Percentiles rank a stretch among this genome's conserved stretches.
Conservation (phyloP, 2,329 filamentous ascomycete genomes). For the Penicillium decumbens region DNA sequence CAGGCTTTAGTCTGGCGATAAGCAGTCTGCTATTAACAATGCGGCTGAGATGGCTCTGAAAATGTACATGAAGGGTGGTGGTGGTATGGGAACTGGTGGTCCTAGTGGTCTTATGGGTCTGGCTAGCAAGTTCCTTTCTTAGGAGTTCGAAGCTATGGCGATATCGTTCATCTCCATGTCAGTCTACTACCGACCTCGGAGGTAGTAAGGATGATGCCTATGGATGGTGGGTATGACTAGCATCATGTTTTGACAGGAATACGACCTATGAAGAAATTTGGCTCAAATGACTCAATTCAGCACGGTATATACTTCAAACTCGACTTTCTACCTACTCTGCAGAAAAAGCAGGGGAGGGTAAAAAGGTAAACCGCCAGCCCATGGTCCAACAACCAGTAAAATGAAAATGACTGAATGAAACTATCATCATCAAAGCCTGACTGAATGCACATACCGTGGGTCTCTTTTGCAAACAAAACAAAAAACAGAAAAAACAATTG, state of each 20-base stretch:
- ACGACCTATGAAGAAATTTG: no score
- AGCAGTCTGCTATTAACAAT: constrained; percentile 72
- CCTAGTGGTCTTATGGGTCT: constrained; percentile 52
- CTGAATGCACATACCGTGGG: background rate
- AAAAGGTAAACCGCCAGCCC: constrained; percentile 3
- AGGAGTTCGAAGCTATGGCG: background rate
- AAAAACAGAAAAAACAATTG: constrained; percentile 9
- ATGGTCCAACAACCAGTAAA: constrained; percentile 5
- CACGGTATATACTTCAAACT: constrained; percentile 1
- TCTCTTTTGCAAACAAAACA: constrained; percentile 1
- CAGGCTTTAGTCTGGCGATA: constrained; percentile 60
- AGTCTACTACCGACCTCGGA: background rate
- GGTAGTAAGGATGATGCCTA: no score
- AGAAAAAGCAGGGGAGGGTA: background rate
- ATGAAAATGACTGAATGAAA: constrained; percentile 1
- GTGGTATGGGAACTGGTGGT: constrained; percentile 46
- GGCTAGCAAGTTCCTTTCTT: constrained; percentile 57
- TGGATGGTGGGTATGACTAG: background rate
- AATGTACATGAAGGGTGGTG: constrained; percentile 77
- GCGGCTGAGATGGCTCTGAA: constrained; percentile 84
- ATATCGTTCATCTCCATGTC: background rate
- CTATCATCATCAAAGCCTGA: constrained; percentile 5
- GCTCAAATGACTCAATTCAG: background rate
- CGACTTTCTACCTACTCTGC: constrained; percentile 1
- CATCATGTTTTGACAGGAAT: background rate